phyloP scores from a whole-genome alignment of 208 protist species.

The Trypanosoma melophagium region DNA sequence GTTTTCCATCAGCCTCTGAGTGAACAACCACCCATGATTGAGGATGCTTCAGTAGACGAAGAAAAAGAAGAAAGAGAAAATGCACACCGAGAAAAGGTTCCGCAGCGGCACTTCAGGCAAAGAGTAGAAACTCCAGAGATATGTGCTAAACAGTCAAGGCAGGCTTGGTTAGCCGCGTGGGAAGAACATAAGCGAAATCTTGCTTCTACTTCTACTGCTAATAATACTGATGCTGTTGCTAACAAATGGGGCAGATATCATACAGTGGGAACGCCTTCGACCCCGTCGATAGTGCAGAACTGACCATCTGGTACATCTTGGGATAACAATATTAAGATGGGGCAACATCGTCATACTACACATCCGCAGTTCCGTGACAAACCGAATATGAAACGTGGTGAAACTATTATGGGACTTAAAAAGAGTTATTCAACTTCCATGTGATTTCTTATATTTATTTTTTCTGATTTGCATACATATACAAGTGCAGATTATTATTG shows the following conservation, averaged over 20 bases:
- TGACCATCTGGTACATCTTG: neutral
- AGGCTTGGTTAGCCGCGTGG: slow-evolving; percentile 20
- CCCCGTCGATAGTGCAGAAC: too few species aligned
- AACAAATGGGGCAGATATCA: neutral
- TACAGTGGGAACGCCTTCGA: too few species aligned
- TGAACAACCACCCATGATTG: neutral
- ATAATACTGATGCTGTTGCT: neutral
- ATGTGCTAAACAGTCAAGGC: slow-evolving; percentile 3
- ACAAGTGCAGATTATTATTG: too few species aligned
- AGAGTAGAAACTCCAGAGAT: neutral
- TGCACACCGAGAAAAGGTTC: neutral
- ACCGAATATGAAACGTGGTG: neutral
- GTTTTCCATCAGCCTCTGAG: slow-evolving; percentile 27
- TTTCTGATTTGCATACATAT: too few species aligned
- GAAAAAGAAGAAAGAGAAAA: slow-evolving; percentile 4
- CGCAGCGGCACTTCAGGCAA: neutral
- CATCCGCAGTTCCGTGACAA: neutral
- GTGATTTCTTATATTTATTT: slow-evolving; percentile 12
- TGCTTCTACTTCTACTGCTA: neutral
- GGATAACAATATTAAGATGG: neutral
- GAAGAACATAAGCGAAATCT: slow-evolving; percentile 12
- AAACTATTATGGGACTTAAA: slow-evolving; percentile 2
- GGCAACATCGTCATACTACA: neutral
- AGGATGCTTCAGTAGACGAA: neutral
- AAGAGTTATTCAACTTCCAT: slow-evolving; percentile 8